phyloP scores from a whole-genome alignment of 208 protist species.

The Trichomonas tenax region DNA sequence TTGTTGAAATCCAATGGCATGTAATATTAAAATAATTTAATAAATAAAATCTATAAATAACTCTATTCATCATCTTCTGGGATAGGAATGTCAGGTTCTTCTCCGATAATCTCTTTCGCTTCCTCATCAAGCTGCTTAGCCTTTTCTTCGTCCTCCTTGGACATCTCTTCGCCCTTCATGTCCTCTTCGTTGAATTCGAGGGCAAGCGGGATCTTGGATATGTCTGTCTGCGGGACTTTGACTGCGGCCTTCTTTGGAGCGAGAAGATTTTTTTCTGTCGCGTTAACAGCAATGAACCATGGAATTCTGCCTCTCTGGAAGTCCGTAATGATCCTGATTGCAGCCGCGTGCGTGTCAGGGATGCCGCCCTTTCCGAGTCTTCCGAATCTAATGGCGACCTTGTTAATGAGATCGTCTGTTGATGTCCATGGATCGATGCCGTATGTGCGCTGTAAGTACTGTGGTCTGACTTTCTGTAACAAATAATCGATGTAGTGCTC shows the following conservation, averaged over 20 bases:
- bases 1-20: too few relatives aligned
- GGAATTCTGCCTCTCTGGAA: constrained; percentile 13
- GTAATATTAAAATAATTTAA: too few relatives aligned
- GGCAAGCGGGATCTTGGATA: neutral
- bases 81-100: neutral
- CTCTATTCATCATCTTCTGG: neutral
- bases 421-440: constrained; percentile 59
- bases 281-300: neutral
- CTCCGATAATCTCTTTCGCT: neutral
- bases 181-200: neutral
- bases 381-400: constrained; percentile 58
- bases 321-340: neutral
- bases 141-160: neutral
- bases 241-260: neutral
- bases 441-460: constrained; percentile 85
- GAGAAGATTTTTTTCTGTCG: neutral
- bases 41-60: neutral
- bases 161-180: neutral
- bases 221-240: neutral
- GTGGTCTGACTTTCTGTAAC: constrained; percentile 71
- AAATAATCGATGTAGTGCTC: constrained; percentile 73
- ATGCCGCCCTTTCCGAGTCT: constrained; percentile 16
- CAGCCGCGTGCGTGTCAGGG: neutral
- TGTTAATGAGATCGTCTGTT: constrained; percentile 80
- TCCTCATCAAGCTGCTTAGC: neutral